Percentiles rank a stretch among this genome's conserved stretches.
Evolutionary conservation across 73 alveolate genomes (phyloP).

Genomic region (Paramecium bursaria): DNA sequence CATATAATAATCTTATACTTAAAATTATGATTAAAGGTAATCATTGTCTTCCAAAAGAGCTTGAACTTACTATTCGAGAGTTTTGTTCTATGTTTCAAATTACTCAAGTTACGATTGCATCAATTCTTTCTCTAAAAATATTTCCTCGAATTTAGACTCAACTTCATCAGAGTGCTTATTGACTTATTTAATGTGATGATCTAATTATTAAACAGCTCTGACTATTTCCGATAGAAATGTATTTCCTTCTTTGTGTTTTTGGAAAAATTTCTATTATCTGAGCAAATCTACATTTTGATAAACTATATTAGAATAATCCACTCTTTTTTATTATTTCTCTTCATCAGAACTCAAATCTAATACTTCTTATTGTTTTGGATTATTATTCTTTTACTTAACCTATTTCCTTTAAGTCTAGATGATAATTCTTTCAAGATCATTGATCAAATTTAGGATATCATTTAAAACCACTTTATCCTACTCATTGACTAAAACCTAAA

Average conservation of each 20-base stretch:
- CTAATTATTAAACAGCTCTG: background rate
- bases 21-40: conserved; percentile 9
- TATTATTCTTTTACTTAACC: background rate
- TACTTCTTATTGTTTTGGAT: conserved; percentile 12
- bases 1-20: background rate
- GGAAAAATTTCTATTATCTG: background rate
- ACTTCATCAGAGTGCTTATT: background rate
- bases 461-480: background rate
- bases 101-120: background rate
- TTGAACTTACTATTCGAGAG: background rate
- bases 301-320: background rate
- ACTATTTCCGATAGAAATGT: background rate
- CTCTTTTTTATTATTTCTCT: background rate
- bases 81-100: background rate
- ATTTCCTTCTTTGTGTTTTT: background rate
- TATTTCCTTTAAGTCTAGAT: background rate
- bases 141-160: background rate
- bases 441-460: background rate
- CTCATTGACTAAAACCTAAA: conserved; percentile 12
- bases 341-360: background rate
- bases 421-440: conserved; percentile 41
- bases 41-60: conserved; percentile 5
- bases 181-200: background rate
- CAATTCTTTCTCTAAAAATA: conserved; percentile 33
- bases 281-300: conserved; percentile 15